These are phyloP conservation scores for Acorus gramineus DNA, from an alignment of 106 monocot species.

Conservation along the genomic window DNA sequence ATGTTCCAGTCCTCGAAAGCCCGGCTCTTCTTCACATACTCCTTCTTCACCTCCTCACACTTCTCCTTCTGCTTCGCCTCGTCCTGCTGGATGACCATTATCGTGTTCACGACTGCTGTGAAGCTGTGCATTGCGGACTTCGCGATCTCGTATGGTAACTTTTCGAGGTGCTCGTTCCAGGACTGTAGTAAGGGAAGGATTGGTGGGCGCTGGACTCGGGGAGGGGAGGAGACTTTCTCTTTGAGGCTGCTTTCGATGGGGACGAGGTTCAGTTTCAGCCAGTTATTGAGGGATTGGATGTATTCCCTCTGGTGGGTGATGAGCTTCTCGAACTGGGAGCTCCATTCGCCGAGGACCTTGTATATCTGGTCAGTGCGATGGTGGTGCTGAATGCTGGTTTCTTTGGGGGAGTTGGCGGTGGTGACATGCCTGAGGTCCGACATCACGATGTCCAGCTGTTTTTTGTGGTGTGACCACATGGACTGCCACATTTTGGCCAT, in stretches of 20 bases:
- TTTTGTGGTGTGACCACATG: conserved; percentile 51
- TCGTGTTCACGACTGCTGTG: conserved; percentile 41
- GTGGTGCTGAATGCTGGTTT: conserved; percentile 48
- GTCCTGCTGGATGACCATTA: conserved; percentile 47
- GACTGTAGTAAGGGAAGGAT: conserved; percentile 49
- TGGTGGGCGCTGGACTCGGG: conserved; percentile 13
- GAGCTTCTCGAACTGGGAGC: conserved; percentile 49
- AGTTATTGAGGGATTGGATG: conserved; percentile 45
- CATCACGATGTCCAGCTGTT: conserved; percentile 34
- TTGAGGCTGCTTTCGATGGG: conserved; percentile 75
- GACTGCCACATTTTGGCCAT: conserved; percentile 84
- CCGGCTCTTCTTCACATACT: conserved; percentile 23
- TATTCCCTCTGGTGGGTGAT: conserved; percentile 65
- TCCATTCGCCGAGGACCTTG: conserved; percentile 37
- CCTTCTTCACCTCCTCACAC: conserved; percentile 43
- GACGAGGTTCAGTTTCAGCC: conserved; percentile 64
- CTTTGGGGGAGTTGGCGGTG: conserved; percentile 35
- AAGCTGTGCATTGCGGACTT: conserved; percentile 41
- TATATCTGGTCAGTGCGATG: conserved; percentile 42
- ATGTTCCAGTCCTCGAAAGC: conserved; percentile 64
- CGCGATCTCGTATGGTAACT: conserved; percentile 45
- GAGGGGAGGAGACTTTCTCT: conserved; percentile 59
- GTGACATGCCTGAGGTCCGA: conserved; percentile 31
- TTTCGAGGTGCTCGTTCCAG: conserved; percentile 74
- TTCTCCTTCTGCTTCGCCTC: conserved; percentile 56